Base-by-base conservation (phyloP, 1,284 basidiomycete genomes). In the Ceratobasidium sp. region DNA sequence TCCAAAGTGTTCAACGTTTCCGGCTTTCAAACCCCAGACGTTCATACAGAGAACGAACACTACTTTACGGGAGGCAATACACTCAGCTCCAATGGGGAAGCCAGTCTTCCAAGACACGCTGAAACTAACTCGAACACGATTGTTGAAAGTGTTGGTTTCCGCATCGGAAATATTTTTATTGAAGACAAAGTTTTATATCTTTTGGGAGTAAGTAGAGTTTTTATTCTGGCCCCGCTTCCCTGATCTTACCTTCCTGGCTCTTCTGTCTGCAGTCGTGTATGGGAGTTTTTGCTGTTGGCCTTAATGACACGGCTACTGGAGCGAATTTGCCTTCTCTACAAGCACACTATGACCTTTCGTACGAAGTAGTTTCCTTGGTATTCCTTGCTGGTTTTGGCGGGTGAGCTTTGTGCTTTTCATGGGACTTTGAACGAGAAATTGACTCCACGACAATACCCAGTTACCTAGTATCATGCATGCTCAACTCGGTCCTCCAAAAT, bases 221-320 rank as follows among this genome's bases (percentile, higher is more conserved):
- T 23, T 11, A 44, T 44, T 55, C 23, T 43, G 41, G 16, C 14
- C 35, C 3, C 2, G 13, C 18, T 18, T 41, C 21, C 26, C 13
- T 26, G 35, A n/a, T n/a, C n/a, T n/a, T n/a, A n/a, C n/a, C n/a
- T n/a, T n/a, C n/a, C n/a, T n/a, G n/a, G n/a, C n/a, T n/a, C n/a
- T n/a, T n/a, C n/a, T n/a, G n/a, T n/a, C n/a, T 28, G 7, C 4
- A 61, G 64, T 16, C 47, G 7, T 67, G 64, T 38, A 67, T 67
- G 38, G 64, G 64, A 14, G 41, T 67, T n/a, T 67, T 67, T 55
- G 64, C 64, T 2, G 64, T 54, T 14, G 64, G 64, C 2, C 64
- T 67, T 21, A 67, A 67, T 23, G 49, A 54, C 26, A 67, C 64
- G 26, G 64, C 64, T 26, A 67, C 64, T 28, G 64, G 64, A 41